A percentile compares a stretch with the other conserved stretches of the same genome.
These are phyloP conservation scores for Hypoxylon sp. DNA, from an alignment of 2,329 filamentous ascomycete species.

Conservation along the genomic window DNA sequence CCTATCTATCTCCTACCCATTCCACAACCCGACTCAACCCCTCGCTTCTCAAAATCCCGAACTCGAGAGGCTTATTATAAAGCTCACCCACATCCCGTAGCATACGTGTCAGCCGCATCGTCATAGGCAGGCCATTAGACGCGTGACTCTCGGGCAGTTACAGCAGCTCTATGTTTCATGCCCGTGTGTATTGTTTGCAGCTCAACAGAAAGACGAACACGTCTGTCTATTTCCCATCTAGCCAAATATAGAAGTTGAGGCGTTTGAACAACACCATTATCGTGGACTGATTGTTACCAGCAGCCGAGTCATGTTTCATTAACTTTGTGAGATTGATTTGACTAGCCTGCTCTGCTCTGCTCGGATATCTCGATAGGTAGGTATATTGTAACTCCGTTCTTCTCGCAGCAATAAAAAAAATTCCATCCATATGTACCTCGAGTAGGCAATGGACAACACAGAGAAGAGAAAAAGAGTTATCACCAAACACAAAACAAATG, in stretches of 20 bases:
- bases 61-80: constrained; percentile 24
- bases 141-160: constrained; percentile 31
- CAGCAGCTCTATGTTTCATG: constrained; percentile 14
- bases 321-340: constrained; percentile 29
- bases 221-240: constrained; percentile 11
- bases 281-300: constrained; percentile 1
- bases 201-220: constrained; percentile 28
- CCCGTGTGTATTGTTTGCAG: constrained; percentile 10
- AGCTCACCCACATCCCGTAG: constrained; percentile 25
- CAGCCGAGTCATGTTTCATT: constrained; percentile 10
- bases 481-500: constrained; percentile 30
- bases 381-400: constrained; percentile 32
- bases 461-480: constrained; percentile 21
- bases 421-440: constrained; percentile 27
- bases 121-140: constrained; percentile 28
- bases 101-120: constrained; percentile 44
- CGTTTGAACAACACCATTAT: constrained; percentile 4
- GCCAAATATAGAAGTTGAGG: constrained; percentile 13
- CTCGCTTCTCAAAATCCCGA: constrained; percentile 25
- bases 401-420: constrained; percentile 3
- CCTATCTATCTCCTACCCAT: constrained; percentile 12
- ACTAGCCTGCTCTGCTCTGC: constrained; percentile 22
- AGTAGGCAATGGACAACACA: constrained; percentile 28
- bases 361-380: constrained; percentile 22
- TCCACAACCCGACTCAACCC: not conserved